Conservation (phyloP, 805 yeast genomes). For the Debaryomyces castellii region DNA sequence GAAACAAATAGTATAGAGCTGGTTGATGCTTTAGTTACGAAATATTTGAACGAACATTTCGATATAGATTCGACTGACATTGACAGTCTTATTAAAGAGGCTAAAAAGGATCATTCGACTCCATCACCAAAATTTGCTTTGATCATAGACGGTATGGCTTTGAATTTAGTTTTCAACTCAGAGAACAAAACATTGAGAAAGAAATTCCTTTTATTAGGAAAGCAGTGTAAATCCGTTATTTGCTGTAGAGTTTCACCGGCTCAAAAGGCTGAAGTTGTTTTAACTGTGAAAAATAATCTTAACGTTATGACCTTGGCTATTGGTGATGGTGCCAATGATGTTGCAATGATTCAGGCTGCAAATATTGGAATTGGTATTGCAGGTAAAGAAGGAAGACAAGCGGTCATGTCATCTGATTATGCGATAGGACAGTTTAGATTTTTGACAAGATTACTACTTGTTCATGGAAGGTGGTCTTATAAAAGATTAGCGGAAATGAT, state of each 20-base stretch:
- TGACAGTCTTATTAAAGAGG: conserved; percentile 44
- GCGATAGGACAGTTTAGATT: conserved; percentile 79
- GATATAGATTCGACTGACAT: conserved; percentile 26
- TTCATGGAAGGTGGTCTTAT: conserved; percentile 86
- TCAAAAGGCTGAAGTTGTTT: conserved; percentile 76
- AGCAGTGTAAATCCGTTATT: conserved; percentile 73
- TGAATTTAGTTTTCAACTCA: conserved; percentile 44
- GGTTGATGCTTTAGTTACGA: conserved; percentile 41
- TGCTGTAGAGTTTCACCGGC: conserved; percentile 86
- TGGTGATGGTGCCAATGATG: conserved; percentile 88
- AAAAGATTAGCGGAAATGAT: conserved; percentile 73
- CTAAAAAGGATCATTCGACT: conserved; percentile 62
- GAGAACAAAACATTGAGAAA: conserved; percentile 24
- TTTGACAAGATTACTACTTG: conserved; percentile 61
- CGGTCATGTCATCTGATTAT: conserved; percentile 83
- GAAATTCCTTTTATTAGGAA: conserved; percentile 68
- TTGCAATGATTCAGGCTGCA: conserved; percentile 85
- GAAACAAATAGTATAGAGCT: conserved; percentile 49
- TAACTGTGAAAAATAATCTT: conserved; percentile 59
- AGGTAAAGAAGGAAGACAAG: conserved; percentile 85
- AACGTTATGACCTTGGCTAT: conserved; percentile 77
- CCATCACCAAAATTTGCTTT: conserved; percentile 60
- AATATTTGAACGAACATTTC: conserved; percentile 49
- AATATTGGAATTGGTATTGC: conserved; percentile 85
- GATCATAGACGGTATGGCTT: conserved; percentile 70